Conservation (phyloP, 2,329 filamentous ascomycete species). For the Arthrocladium fulminans region DNA sequence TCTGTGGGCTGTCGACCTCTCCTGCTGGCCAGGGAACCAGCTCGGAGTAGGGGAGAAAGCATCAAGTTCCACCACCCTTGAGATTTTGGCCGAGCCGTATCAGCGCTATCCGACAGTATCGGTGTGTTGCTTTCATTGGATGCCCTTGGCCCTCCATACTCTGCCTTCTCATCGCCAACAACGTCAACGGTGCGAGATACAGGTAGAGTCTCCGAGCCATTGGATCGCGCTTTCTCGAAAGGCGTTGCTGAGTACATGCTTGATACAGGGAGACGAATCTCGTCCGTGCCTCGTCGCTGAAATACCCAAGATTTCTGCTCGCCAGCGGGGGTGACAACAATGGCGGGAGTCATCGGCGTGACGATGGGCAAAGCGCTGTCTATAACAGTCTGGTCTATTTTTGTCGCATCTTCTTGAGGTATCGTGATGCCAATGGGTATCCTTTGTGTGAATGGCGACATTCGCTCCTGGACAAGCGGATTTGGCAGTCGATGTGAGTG, state of each 20-base stretch:
- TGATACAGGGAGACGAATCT: conserved; percentile 26
- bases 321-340: conserved; percentile 39
- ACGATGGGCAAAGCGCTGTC: conserved; percentile 26
- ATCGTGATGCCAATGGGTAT: conserved; percentile 40
- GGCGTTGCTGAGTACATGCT: conserved; percentile 37
- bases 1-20: conserved; percentile 20
- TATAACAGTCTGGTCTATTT: conserved; percentile 14
- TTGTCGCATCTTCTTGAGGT: conserved; percentile 27
- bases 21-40: conserved; percentile 27
- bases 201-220: conserved; percentile 28
- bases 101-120: conserved; percentile 23
- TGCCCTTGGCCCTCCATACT: background rate
- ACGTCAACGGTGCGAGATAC: conserved; percentile 32
- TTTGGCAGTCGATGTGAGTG: conserved; percentile 10
- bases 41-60: conserved; percentile 36
- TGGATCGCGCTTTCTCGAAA: conserved; percentile 13
- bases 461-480: conserved; percentile 20
- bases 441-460: conserved; percentile 38
- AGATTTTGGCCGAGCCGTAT: conserved; percentile 32
- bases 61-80: conserved; percentile 44
- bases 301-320: conserved; percentile 21
- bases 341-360: conserved; percentile 37
- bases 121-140: conserved; percentile 27
- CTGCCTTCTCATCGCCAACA: background rate
- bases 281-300: background rate